Evolutionary conservation across 306 rosid genomes (phyloP), one percentile per base, ranked within the genome.

Genomic region (Abrus precatorius): DNA sequence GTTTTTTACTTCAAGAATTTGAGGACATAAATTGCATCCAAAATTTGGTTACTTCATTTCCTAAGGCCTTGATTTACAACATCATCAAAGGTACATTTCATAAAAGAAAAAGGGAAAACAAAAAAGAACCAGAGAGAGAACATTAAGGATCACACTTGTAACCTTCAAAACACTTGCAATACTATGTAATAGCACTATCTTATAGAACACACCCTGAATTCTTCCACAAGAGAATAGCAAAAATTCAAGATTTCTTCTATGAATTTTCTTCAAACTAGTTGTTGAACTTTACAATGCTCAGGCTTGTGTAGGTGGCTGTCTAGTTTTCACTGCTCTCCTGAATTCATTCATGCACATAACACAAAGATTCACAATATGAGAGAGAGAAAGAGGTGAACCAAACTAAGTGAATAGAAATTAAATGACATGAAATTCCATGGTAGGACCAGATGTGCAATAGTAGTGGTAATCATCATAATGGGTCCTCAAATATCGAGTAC

Each of bases 301-400:
- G 29, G 86, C 74, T 82, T 90, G 82, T 30, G 80, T 81, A 11
- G 99, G 97, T 30, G 97, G 95, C 54, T 84, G 91, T 88, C 88
- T 84, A 59, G 82, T 71, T 76, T 92, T 92, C 88, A 79, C 91
- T 83, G 78, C 89, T 90, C 78, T 92, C 97, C 99, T 96, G 94
- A 73, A 85, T 45, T 83, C 49, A 82, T 40, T 40, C 77, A 77
- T 13, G 87, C 53, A 74, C 6, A 55, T 44, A 45, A 45, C 20
- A 68, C 30, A 69, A 7, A 80, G 9, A 65, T 57, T 38, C 10
- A 74, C 72, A 72, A 66, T 28, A 49, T 3, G n/a, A 80, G 34
- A 41, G 72, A 75, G 53, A 77, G 13, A 78, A 1, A 72, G 32
- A 13, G 29, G 32, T 40, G 81, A 40, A 32, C 5, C 1, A 33